These are phyloP conservation scores for Sporothrix variecibatus DNA, from an alignment of 2,329 filamentous ascomycete species.

Conservation along the genomic window DNA sequence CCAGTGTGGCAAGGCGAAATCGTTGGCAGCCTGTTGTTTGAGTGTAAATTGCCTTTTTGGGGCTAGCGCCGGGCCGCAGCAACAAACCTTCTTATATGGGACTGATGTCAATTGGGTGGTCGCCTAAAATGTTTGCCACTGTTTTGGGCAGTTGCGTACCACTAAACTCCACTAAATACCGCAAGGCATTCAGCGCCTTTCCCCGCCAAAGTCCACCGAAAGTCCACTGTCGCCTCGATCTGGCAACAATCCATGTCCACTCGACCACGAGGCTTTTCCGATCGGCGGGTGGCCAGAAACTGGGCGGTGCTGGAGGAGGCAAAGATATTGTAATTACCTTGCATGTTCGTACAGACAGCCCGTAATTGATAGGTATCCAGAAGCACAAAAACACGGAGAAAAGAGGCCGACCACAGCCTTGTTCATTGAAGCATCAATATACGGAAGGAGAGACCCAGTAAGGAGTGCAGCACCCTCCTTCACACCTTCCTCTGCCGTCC, in stretches of 20 bases:
- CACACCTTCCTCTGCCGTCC: background rate
- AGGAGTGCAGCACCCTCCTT: too few species aligned
- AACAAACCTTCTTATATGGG: background rate
- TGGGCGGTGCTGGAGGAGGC: background rate
- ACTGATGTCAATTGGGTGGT: background rate
- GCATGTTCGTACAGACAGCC: background rate
- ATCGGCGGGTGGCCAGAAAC: background rate
- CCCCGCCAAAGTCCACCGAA: background rate
- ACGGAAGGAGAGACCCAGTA: background rate
- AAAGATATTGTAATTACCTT: background rate
- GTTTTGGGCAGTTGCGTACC: background rate
- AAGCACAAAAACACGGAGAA: background rate
- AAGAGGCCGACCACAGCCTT: background rate
- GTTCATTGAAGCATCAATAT: background rate
- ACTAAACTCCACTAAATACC: background rate
- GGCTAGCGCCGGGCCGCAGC: slow-evolving; percentile 10
- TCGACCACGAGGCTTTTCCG: background rate
- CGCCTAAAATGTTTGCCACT: background rate
- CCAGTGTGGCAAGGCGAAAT: background rate
- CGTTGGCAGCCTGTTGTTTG: background rate
- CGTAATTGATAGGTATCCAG: background rate
- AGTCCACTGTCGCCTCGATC: background rate
- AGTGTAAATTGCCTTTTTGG: slow-evolving; percentile 4
- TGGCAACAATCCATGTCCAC: background rate
- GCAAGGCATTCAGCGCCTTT: background rate